Conservation (phyloP, 768 basidiomycete species). For the Kwoniella dendrophila region DNA sequence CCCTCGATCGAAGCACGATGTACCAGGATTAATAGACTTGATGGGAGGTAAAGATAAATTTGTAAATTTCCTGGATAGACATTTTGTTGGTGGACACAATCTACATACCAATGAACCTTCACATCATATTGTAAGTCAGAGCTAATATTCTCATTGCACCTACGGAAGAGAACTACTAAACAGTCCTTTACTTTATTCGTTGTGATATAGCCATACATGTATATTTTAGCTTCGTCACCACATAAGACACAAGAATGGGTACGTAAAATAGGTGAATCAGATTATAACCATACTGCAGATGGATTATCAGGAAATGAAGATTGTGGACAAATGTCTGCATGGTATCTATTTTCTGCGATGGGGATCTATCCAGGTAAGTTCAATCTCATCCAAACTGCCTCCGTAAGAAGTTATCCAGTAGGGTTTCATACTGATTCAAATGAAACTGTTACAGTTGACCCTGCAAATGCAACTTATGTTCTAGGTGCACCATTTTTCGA, state of each 20-base stretch:
- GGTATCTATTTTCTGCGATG: slow-evolving; percentile 80
- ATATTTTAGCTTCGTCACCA: slow-evolving; percentile 71
- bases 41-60: slow-evolving; percentile 71
- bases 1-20: slow-evolving; percentile 59
- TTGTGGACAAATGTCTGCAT: slow-evolving; percentile 87
- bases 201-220: slow-evolving; percentile 70
- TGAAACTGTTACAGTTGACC: slow-evolving; percentile 65
- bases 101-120: slow-evolving; percentile 86
- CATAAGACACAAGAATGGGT: slow-evolving; percentile 73
- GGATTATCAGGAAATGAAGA: slow-evolving; percentile 84
- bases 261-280: slow-evolving; percentile 64
- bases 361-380: slow-evolving; percentile 69
- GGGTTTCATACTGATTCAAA: background rate
- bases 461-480: slow-evolving; percentile 73
- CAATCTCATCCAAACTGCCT: background rate
- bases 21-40: slow-evolving; percentile 65
- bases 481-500: slow-evolving; percentile 70
- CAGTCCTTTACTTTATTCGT: background rate
- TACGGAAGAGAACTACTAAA: too few species aligned
- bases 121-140: slow-evolving; percentile 65
- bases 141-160: background rate
- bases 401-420: background rate
- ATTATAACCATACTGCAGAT: slow-evolving; percentile 70
- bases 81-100: slow-evolving; percentile 65
- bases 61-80: slow-evolving; percentile 60